Conservation (phyloP, 441 rosid species). For the Eutrema salsugineum region DNA sequence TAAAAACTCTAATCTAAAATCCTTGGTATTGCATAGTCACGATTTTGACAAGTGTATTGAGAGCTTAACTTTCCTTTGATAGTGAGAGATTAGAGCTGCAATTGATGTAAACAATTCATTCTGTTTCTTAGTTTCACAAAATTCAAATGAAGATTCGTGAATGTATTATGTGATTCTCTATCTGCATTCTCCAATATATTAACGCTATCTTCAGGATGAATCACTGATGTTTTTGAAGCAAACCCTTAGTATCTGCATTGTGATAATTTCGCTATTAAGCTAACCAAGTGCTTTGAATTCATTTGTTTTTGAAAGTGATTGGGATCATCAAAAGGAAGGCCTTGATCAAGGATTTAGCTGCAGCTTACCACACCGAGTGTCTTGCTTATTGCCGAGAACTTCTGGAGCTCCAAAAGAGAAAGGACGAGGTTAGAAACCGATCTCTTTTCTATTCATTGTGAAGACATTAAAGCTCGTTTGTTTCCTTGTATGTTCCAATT, state of each 20-base stretch:
- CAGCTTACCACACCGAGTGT: slow-evolving; percentile 77
- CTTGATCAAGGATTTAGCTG: slow-evolving; percentile 83
- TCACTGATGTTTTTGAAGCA: neutral
- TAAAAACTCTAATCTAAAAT: neutral
- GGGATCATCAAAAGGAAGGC: slow-evolving; percentile 93
- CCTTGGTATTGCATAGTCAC: neutral
- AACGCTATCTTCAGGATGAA: neutral
- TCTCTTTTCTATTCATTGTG: neutral
- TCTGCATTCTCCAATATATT: neutral
- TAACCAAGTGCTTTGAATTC: neutral
- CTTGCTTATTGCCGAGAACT: slow-evolving; percentile 78
- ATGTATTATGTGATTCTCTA: neutral
- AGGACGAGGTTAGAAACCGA: slow-evolving; percentile 53
- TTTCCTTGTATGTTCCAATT: neutral
- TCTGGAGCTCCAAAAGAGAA: slow-evolving; percentile 68
- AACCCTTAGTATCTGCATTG: no score
- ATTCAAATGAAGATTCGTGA: neutral
- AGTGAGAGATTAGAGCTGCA: neutral
- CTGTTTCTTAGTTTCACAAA: neutral
- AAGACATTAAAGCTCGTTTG: neutral
- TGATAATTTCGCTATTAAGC: neutral
- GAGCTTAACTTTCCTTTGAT: neutral
- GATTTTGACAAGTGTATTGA: neutral
- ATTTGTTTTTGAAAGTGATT: slow-evolving; percentile 48
- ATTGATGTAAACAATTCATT: neutral